A percentile compares a stretch with the other conserved stretches of the same genome.
Conservation (phyloP, 2,329 filamentous ascomycete genomes). For the Aspergillus spinulosporus region DNA sequence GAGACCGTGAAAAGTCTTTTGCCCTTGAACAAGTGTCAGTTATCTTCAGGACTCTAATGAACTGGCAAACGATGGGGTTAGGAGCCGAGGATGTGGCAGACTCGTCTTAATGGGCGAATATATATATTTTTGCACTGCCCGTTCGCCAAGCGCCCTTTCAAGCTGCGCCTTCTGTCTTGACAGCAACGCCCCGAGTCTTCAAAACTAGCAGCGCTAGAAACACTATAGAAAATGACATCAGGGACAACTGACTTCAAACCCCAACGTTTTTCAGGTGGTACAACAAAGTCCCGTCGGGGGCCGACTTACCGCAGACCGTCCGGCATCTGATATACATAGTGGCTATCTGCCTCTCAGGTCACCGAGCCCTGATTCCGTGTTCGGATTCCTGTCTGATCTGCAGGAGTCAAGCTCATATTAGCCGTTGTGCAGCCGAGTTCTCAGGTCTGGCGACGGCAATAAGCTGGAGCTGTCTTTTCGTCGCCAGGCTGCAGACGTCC, state of each 20-base stretch:
- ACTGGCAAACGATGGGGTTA: no score
- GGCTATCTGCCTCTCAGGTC: background rate
- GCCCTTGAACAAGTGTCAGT: no score
- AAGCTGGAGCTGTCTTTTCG: background rate
- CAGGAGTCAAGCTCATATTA: background rate
- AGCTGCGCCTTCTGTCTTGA: no score
- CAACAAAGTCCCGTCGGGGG: background rate
- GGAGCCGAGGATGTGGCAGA: no score
- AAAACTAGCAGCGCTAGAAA: no score
- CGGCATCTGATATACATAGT: background rate
- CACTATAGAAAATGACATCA: no score
- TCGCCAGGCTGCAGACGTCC: background rate
- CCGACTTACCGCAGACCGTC: conserved; percentile 1
- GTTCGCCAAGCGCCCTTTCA: no score
- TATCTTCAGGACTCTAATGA: no score
- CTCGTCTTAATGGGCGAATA: no score
- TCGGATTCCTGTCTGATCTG: background rate
- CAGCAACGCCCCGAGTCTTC: no score
- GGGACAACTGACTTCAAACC: background rate
- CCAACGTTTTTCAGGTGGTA: background rate
- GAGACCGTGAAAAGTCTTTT: no score
- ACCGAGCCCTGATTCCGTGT: background rate
- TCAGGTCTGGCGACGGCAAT: background rate
- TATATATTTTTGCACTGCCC: no score
- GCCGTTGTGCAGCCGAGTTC: background rate